Percentiles rank a stretch among this genome's conserved stretches.
Evolutionary conservation across 2,329 filamentous ascomycete species (phyloP).

Genomic region (Conoideocrella luteorostrata): DNA sequence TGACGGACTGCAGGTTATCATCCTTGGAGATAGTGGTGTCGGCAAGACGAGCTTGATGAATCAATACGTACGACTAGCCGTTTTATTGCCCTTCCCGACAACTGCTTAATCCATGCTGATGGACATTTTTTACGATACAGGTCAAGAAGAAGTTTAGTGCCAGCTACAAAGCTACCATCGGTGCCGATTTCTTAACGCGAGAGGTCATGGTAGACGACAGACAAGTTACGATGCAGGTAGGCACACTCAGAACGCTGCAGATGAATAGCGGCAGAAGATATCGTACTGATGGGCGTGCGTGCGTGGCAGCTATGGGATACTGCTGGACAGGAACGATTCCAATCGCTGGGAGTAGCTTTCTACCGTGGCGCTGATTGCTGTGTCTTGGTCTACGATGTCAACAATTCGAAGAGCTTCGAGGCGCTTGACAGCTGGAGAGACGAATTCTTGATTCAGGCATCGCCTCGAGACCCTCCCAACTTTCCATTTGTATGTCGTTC

Average conservation of each 20-base stretch:
- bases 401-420: conserved; percentile 98
- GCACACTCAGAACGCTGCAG: conserved; percentile 12
- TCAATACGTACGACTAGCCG: conserved; percentile 79
- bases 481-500: conserved; percentile 88
- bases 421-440: conserved; percentile 97
- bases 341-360: conserved; percentile 94
- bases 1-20: conserved; percentile 70
- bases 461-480: conserved; percentile 89
- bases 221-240: conserved; percentile 95
- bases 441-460: conserved; percentile 96
- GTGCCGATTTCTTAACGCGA: conserved; percentile 95
- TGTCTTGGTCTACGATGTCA: conserved; percentile 95
- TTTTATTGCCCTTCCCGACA: conserved; percentile 6
- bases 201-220: conserved; percentile 96
- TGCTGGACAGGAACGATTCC: conserved; percentile 93
- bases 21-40: conserved; percentile 96
- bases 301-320: conserved; percentile 86
- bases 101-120: conserved; percentile 9
- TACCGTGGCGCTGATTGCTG: conserved; percentile 97
- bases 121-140: conserved; percentile 40
- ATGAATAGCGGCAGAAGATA: not conserved
- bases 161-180: conserved; percentile 99
- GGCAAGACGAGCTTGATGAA: conserved; percentile 99
- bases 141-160: conserved; percentile 99
- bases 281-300: conserved; percentile 6